A percentile compares a stretch with the other conserved stretches of the same genome.
Evolutionary conservation across 2,329 filamentous ascomycete species (phyloP).

Genomic region (Penicillium expansum): DNA sequence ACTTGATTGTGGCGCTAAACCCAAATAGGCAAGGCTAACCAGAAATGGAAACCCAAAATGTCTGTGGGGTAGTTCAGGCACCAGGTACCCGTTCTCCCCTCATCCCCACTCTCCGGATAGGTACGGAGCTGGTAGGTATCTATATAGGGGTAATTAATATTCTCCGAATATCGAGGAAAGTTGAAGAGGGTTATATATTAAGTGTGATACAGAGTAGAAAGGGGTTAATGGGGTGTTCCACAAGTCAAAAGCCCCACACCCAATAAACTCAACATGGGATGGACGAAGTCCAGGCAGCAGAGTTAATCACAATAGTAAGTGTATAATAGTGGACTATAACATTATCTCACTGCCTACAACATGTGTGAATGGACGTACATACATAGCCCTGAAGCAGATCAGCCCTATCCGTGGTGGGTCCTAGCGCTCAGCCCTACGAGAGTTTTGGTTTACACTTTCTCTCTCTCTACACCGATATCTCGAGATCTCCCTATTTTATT

Average conservation of each 20-base stretch:
- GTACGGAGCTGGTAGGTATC: background rate
- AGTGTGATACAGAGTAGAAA: background rate
- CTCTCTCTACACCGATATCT: no score
- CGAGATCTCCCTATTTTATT: background rate
- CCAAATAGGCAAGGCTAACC: background rate
- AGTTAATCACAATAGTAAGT: background rate
- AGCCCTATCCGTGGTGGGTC: conserved; percentile 3
- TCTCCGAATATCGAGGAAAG: background rate
- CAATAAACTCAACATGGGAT: background rate
- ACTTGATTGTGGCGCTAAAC: no score
- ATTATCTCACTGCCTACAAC: background rate
- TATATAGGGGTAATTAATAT: background rate
- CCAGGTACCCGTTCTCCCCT: background rate
- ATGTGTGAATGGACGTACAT: no score
- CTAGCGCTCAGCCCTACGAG: conserved; percentile 5
- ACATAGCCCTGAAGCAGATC: background rate
- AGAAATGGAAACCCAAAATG: background rate
- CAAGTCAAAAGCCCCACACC: background rate
- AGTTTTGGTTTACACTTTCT: background rate
- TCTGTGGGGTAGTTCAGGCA: background rate
- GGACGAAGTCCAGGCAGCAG: background rate
- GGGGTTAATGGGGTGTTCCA: background rate
- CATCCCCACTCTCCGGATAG: background rate
- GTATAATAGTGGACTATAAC: background rate
- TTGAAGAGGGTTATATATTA: no score